These are phyloP conservation scores for Cercis canadensis DNA, from an alignment of 306 rosid species.

Conservation along the genomic window DNA sequence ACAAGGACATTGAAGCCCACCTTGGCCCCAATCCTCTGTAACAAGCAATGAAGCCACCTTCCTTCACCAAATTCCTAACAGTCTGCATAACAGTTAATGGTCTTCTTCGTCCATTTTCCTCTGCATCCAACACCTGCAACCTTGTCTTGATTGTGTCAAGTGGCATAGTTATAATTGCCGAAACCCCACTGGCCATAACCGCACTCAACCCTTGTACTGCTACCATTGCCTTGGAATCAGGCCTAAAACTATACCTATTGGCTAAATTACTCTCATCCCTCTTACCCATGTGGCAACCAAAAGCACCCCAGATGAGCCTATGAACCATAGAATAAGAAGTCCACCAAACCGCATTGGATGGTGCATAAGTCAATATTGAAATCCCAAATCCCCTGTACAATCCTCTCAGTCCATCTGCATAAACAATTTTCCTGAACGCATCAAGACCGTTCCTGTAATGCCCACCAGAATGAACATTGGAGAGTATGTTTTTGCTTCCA, in stretches of 20 bases:
- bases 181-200: conserved; percentile 86
- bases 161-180: conserved; percentile 91
- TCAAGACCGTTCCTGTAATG: conserved; percentile 81
- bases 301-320: conserved; percentile 72
- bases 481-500: conserved; percentile 32
- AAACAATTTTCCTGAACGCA: conserved; percentile 76
- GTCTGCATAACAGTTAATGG: conserved; percentile 75
- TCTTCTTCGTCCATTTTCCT: conserved; percentile 75
- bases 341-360: conserved; percentile 99
- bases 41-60: conserved; percentile 88
- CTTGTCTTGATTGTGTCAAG: conserved; percentile 89
- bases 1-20: conserved; percentile 97
- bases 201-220: conserved; percentile 91
- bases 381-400: conserved; percentile 93
- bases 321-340: conserved; percentile 87
- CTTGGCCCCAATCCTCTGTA: conserved; percentile 95
- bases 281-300: conserved; percentile 61
- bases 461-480: conserved; percentile 52
- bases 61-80: conserved; percentile 68
- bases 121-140: conserved; percentile 88
- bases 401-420: conserved; percentile 80
- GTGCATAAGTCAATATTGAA: conserved; percentile 86
- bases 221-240: conserved; percentile 65
- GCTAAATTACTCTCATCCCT: conserved; percentile 43
- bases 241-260: conserved; percentile 47